Evolutionary conservation across 495 filamentous ascomycete genomes (phyloP).

Genomic region (Collariella sp.): DNA sequence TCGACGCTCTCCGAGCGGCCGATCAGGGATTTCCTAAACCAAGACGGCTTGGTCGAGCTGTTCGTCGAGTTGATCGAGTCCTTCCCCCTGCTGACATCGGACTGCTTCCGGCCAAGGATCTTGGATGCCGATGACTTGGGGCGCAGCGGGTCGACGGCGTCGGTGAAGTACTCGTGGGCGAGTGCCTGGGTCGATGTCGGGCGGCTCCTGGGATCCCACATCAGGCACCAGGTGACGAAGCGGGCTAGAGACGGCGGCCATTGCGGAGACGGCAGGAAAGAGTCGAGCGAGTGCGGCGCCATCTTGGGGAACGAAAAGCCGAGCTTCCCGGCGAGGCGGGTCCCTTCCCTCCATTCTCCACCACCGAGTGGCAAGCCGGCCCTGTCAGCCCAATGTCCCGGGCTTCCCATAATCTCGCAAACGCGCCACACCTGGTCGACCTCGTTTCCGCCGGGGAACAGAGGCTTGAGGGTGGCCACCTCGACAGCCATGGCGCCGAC

Average conservation of each 20-base stretch:
- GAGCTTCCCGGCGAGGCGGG: constrained; percentile 83
- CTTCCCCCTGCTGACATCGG: constrained; percentile 58
- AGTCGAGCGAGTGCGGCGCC: constrained; percentile 95
- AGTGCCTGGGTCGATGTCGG: constrained; percentile 93
- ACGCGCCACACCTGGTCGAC: constrained; percentile 99
- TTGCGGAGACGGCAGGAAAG: constrained; percentile 77
- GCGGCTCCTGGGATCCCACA: constrained; percentile 95
- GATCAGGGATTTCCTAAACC: constrained; percentile 92
- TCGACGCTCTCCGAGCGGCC: constrained; percentile 46
- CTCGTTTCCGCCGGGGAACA: constrained; percentile 97
- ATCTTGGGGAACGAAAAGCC: constrained; percentile 99
- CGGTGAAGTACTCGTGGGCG: constrained; percentile 90
- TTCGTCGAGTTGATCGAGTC: constrained; percentile 58
- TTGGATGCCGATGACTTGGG: constrained; percentile 86
- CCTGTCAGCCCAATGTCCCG: constrained; percentile 95
- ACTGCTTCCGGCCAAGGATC: constrained; percentile 78
- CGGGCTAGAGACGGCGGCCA: constrained; percentile 83
- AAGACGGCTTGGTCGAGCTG: constrained; percentile 69
- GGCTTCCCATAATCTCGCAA: constrained; percentile 99
- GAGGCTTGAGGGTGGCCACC: constrained; percentile 90
- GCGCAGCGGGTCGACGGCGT: constrained; percentile 85
- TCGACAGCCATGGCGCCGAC: constrained; percentile 99
- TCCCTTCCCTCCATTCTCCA: constrained; percentile 96
- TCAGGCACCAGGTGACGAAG: constrained; percentile 97
- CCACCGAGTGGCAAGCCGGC: constrained; percentile 79